Evolutionary conservation across 2,329 filamentous ascomycete species (phyloP).

Genomic region (Teratosphaeria nubilosa): DNA sequence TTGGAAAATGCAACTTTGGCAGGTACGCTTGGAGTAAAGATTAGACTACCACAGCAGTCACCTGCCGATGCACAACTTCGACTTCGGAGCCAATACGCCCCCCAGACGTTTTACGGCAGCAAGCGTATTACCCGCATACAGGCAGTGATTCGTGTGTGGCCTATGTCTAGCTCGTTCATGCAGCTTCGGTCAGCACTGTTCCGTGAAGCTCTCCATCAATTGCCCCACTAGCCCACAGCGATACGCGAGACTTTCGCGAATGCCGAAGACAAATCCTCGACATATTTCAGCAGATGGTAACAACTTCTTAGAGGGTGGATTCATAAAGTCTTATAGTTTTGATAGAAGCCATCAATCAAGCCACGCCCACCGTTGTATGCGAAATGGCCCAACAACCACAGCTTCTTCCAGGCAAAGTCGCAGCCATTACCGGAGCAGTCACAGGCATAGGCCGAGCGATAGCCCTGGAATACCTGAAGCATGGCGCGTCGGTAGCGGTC

Average conservation of each 20-base stretch:
- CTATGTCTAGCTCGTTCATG: not conserved
- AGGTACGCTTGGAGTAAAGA: not conserved
- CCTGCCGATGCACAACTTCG: not conserved
- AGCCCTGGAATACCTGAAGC: conserved; percentile 63
- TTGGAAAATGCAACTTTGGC: not conserved
- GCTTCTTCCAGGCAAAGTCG: conserved; percentile 62
- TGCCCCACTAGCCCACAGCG: conserved; percentile 1
- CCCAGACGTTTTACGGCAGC: no score
- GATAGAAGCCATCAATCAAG: not conserved
- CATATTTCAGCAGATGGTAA: not conserved
- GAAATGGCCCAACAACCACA: not conserved
- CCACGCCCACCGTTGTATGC: not conserved
- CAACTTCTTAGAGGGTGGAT: not conserved
- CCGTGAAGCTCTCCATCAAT: not conserved
- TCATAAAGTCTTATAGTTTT: not conserved
- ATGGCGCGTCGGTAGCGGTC: conserved; percentile 69
- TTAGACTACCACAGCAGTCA: not conserved
- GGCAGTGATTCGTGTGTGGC: no score
- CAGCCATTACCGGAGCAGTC: conserved; percentile 76
- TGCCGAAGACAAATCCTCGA: not conserved
- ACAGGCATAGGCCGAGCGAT: conserved; percentile 85
- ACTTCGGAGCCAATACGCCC: not conserved
- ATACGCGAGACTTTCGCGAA: not conserved
- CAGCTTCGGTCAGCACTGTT: not conserved
- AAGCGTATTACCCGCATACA: not conserved